Conservation (phyloP, 129 eudicot species). For the Pittosporum tobira region DNA sequence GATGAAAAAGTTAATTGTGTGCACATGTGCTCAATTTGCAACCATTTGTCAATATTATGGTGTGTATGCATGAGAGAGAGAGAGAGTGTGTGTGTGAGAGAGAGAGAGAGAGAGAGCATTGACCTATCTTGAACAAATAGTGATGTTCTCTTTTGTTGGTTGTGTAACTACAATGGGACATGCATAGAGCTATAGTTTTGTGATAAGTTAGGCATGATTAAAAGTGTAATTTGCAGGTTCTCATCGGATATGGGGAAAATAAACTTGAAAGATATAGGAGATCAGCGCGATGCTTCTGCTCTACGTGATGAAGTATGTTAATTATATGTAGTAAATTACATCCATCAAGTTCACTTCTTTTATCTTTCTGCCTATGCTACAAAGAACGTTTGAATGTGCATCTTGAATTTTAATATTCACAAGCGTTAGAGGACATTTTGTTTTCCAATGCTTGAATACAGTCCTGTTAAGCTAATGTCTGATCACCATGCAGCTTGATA, state of each 20-base stretch:
- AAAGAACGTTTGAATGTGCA: neutral
- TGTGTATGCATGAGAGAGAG: neutral
- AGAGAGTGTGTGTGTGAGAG: slow-evolving; percentile 1
- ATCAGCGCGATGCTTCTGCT: slow-evolving; percentile 79
- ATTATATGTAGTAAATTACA: neutral
- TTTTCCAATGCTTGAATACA: slow-evolving; percentile 11
- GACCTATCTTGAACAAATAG: neutral
- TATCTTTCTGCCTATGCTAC: slow-evolving; percentile 1
- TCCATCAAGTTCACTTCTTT: slow-evolving; percentile 1
- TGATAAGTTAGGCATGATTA: slow-evolving; percentile 2
- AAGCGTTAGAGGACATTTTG: neutral
- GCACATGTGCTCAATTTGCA: neutral
- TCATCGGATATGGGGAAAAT: slow-evolving; percentile 41
- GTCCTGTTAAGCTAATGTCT: slow-evolving; percentile 19
- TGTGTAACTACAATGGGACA: slow-evolving; percentile 3
- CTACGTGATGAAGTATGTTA: slow-evolving; percentile 82
- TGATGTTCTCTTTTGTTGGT: neutral
- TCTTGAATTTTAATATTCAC: slow-evolving; percentile 8
- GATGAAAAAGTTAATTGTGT: neutral
- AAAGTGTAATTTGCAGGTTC: slow-evolving; percentile 39
- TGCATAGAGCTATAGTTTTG: neutral
- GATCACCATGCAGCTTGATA: slow-evolving; percentile 69
- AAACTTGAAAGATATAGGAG: slow-evolving; percentile 46
- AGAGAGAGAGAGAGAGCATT: neutral
- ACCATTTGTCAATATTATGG: neutral